These are phyloP conservation scores for Colletotrichum caudatum DNA, from an alignment of 2,329 filamentous ascomycete genomes.

Conservation along the genomic window DNA sequence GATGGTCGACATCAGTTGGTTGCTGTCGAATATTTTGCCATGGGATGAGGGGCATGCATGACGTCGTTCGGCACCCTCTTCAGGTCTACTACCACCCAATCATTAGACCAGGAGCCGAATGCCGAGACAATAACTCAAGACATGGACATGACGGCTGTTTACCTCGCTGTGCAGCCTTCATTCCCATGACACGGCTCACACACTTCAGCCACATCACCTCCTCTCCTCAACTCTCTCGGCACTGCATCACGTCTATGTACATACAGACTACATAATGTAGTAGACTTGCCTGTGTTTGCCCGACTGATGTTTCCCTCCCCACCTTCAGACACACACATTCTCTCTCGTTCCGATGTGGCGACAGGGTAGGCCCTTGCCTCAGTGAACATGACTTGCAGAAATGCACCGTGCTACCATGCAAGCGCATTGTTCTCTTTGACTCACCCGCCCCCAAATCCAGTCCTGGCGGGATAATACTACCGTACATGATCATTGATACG, in stretches of 20 bases:
- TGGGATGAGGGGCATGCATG: conserved; percentile 23
- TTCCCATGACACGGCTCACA: conserved; percentile 20
- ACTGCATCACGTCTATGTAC: neutral
- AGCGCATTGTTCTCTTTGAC: conserved; percentile 5
- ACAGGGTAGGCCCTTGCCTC: neutral
- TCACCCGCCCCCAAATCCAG: neutral
- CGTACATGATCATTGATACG: neutral
- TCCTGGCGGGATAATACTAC: neutral
- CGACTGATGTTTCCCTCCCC: neutral
- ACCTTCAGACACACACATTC: neutral
- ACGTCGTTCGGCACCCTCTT: conserved; percentile 27
- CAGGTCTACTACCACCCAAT: neutral
- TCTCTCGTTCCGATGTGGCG: no score
- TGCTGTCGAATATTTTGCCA: conserved; percentile 20
- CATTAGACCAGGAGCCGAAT: conserved; percentile 17
- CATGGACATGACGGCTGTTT: conserved; percentile 15
- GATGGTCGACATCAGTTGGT: neutral
- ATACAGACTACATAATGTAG: neutral
- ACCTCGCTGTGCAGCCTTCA: neutral
- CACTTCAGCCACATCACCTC: conserved; percentile 22
- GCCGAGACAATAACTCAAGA: conserved; percentile 34
- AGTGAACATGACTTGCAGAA: conserved; percentile 13
- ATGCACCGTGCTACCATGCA: neutral
- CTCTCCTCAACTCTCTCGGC: neutral
- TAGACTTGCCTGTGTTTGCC: conserved; percentile 13